Percentiles rank a stretch among this genome's conserved stretches.
Conservation (phyloP, 1,139 yeast genomes). For the Geotrichum reessii region DNA sequence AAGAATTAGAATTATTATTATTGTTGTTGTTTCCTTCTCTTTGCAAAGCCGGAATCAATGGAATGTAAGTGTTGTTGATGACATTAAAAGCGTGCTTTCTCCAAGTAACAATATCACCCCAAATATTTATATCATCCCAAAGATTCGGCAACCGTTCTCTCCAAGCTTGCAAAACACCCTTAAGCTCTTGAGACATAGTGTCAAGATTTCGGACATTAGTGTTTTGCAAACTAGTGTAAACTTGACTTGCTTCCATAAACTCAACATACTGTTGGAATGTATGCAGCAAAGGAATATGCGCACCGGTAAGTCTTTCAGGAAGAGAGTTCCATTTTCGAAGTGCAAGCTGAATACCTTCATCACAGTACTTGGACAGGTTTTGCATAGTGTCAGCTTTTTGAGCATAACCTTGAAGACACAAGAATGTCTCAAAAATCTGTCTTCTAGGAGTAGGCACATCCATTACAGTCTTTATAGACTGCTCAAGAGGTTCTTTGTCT, state of each 20-base stretch:
- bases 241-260: conserved; percentile 95
- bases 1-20: conserved; percentile 74
- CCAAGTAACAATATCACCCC: conserved; percentile 99
- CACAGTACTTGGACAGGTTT: conserved; percentile 80
- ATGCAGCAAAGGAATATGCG: conserved; percentile 86
- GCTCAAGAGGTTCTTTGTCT: conserved; percentile 90
- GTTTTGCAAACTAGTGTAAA: conserved; percentile 79
- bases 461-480: conserved; percentile 91
- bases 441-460: conserved; percentile 98
- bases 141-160: conserved; percentile 90
- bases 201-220: conserved; percentile 92
- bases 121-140: conserved; percentile 95
- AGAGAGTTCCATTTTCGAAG: conserved; percentile 89
- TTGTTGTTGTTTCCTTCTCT: conserved; percentile 58
- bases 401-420: conserved; percentile 88
- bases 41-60: conserved; percentile 80
- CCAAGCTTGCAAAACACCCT: conserved; percentile 95
- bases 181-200: conserved; percentile 85
- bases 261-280: conserved; percentile 97
- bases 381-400: conserved; percentile 75
- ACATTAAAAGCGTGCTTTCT: conserved; percentile 97
- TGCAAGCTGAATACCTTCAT: conserved; percentile 93
- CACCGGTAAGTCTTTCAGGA: conserved; percentile 71
- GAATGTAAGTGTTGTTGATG: conserved; percentile 91
- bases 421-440: conserved; percentile 89